Evolutionary conservation across 2,329 filamentous ascomycete species (phyloP), one percentile per base, ranked within the genome.

Genomic region (Talaromyces sp.): DNA sequence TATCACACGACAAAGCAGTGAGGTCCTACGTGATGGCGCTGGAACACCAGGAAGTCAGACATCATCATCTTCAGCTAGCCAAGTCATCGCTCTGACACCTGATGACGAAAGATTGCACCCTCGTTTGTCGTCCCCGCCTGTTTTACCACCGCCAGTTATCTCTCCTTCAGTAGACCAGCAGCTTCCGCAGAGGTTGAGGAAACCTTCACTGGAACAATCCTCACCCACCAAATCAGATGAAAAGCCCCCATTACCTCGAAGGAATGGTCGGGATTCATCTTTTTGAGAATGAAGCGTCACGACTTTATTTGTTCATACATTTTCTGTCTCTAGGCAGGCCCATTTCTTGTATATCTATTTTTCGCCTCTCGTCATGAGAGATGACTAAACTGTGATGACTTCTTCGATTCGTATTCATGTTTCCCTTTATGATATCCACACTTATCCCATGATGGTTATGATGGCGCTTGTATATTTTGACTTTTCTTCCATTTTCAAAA

Each of bases 1-100:
- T 6, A 68, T 76, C 15, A 70, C 74, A 31, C 74, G 73, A 53
- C 72, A 72, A 45, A 69, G 68, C 8, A 69, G 72, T 66, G 72
- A 68, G 51, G 77, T 72, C 61, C 64, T 74, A 22, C 67, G 61
- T 17, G 58, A 68, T 47, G 74, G 74, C 25, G 67, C 64, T 8
- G 67, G 68, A 10, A 72, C 72, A 15, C 70, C 73, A 31, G 69
- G 68, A 49, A 74, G 73, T 59, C 54, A 68, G 43, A 72, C 72
- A 2, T 74, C 68, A 27, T 71, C 72, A 0, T 75, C 68, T 45
- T 70, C 72, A 1, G 71, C 74, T 25, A 73, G 73, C 29, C 69
- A 64, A 47, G 60, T 66, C 19, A 62, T 67, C 34, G 51, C 49
- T 40, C n/a, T 61, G 27, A 67, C 65, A 8, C 61, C 65, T 22